phyloP scores from a whole-genome alignment of 371 early-diverging fungal species.

The Neoconidiobolus thromboides region DNA sequence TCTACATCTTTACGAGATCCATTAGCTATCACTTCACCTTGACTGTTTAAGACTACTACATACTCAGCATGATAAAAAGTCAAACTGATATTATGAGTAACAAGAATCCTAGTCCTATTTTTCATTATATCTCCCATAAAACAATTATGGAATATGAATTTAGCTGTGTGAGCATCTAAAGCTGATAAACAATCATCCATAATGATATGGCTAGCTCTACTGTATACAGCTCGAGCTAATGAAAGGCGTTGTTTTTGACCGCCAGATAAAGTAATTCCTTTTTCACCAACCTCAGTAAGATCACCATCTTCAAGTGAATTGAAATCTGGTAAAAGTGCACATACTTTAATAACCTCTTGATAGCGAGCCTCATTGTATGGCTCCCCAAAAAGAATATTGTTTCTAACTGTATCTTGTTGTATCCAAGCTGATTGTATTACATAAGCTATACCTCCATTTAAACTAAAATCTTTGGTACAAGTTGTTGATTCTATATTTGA shows the following conservation, averaged over 20 bases:
- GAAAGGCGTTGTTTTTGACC: slow-evolving; percentile 66
- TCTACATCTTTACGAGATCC: slow-evolving; percentile 18
- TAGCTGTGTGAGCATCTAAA: slow-evolving; percentile 74
- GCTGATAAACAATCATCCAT: slow-evolving; percentile 73
- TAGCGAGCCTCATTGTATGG: slow-evolving; percentile 40
- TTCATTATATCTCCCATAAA: slow-evolving; percentile 46
- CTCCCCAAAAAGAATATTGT: slow-evolving; percentile 72
- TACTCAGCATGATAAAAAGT: slow-evolving; percentile 42
- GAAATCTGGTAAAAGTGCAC: slow-evolving; percentile 53
- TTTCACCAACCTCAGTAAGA: slow-evolving; percentile 81
- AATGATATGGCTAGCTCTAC: slow-evolving; percentile 42
- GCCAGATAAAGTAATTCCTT: slow-evolving; percentile 53
- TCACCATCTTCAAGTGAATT: slow-evolving; percentile 69
- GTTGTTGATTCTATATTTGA: slow-evolving; percentile 15
- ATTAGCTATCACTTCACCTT: slow-evolving; percentile 22
- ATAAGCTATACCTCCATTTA: slow-evolving; percentile 37
- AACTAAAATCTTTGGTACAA: too few relatives aligned
- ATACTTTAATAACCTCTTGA: slow-evolving; percentile 32
- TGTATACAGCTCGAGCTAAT: slow-evolving; percentile 69
- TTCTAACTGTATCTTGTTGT: slow-evolving; percentile 58
- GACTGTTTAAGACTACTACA: slow-evolving; percentile 40
- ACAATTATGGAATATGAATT: slow-evolving; percentile 52
- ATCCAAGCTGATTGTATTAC: slow-evolving; percentile 75
- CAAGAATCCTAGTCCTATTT: slow-evolving; percentile 58
- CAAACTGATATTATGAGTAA: slow-evolving; percentile 72